Evolutionary conservation across 352 stramenopile species (phyloP).

Genomic region (Phytophthora melonis): DNA sequence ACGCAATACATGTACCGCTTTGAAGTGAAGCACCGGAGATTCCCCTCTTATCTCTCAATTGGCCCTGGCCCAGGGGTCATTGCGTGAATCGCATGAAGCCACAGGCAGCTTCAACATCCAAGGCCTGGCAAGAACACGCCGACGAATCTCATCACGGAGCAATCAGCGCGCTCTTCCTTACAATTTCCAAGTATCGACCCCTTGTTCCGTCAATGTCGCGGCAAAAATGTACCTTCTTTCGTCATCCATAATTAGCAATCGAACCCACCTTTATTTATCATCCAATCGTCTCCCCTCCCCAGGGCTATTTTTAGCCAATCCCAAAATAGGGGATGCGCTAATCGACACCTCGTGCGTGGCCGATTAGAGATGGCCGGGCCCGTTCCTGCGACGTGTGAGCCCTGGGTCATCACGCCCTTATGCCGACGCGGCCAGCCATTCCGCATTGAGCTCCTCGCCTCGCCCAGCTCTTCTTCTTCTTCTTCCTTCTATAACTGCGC

Average conservation of each 20-base stretch:
- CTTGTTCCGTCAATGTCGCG: neutral
- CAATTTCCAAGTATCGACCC: too few species aligned
- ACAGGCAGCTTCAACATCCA: too few species aligned
- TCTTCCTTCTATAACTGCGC: neutral
- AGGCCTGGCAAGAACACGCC: too few species aligned
- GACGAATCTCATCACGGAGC: too few species aligned
- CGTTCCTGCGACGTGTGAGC: conserved; percentile 11
- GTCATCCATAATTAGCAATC: conserved; percentile 9
- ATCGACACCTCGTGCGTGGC: conserved; percentile 20
- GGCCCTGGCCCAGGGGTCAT: too few species aligned
- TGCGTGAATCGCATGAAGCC: too few species aligned
- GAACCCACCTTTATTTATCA: neutral
- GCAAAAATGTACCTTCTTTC: neutral
- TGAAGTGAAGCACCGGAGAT: too few species aligned
- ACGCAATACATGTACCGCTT: too few species aligned
- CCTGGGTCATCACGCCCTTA: neutral
- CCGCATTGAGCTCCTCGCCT: conserved; percentile 12
- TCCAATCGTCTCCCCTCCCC: neutral
- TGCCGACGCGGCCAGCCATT: conserved; percentile 22
- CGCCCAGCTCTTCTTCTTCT: too few species aligned
- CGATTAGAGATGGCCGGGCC: too few species aligned
- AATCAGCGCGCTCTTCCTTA: too few species aligned
- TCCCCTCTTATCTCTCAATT: too few species aligned
- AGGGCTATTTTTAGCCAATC: conserved; percentile 7
- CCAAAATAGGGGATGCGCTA: conserved; percentile 9